Base-by-base conservation (phyloP, 805 yeast species). In the Suhomyces emberorum region DNA sequence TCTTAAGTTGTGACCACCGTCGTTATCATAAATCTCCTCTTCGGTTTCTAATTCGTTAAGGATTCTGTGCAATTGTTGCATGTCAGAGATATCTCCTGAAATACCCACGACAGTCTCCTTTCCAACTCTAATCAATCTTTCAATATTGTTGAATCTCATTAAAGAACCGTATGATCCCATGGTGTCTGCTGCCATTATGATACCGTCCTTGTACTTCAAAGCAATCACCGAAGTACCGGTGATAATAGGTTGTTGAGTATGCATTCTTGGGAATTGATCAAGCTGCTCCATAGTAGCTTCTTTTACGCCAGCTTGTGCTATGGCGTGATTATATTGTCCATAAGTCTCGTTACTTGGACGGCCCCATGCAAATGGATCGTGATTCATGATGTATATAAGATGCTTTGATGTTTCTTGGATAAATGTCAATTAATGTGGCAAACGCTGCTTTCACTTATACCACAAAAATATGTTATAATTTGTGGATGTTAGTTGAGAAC, bases 191-290 rank as follows among this genome's bases (percentile, higher is more conserved):
- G 99, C 98, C 63, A 93, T 72, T 25, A 93, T 77, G 30, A 93
- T 81, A 26, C 99, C 99, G 48, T 83, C 84, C 44, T 85, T 71
- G 69, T 81, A 93, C 65, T 89, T 93, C 63, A 91, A 74, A 7
- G 93, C 95, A 49, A 93, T 73, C 15, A 93, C 98, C 23, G 96
- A 88, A 0, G 98, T 87, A 56, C 98, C 98, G 10, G 99, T 93
- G 42, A 93, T 87, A 48, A 86, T 83, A 32, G 99, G 99, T 56
- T 81, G 88, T 59, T 87, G 95, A 2, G 98, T 91, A 61, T 86
- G 82, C 80, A 80, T 77, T 38, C 71, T 76, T 20, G 97, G 96
- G 56, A 79, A 74, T 16, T 42, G 41, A 27, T 43, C 47, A 16
- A 42, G 32, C 11, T 38, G 30, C 18, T 36, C 39, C 14, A 47